A percentile compares a stretch with the other conserved stretches of the same genome.
These are phyloP conservation scores for Sporothrix inflata DNA, from an alignment of 2,329 filamentous ascomycete species.

Conservation along the genomic window DNA sequence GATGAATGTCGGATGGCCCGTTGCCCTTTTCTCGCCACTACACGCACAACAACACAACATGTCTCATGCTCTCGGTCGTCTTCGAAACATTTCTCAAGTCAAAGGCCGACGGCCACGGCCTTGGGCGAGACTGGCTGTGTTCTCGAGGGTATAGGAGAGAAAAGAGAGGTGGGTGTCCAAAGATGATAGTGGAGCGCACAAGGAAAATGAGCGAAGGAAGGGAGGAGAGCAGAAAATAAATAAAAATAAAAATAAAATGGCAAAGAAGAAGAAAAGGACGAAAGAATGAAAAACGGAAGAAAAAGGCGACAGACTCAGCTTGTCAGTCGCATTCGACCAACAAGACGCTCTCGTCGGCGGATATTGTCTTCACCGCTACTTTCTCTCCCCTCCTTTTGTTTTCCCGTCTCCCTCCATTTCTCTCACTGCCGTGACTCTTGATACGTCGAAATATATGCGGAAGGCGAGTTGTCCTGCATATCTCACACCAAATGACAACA, in stretches of 20 bases:
- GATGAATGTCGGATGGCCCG: neutral
- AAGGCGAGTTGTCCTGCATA: neutral
- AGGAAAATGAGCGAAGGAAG: neutral
- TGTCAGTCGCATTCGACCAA: constrained; percentile 28
- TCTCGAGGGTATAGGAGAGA: neutral
- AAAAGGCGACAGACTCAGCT: neutral
- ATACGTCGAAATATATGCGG: neutral
- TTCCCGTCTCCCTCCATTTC: neutral
- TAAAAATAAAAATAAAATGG: neutral
- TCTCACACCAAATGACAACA: neutral
- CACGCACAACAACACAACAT: neutral
- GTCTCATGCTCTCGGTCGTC: neutral
- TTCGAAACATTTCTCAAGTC: neutral
- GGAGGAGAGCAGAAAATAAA: neutral
- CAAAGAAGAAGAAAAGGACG: neutral
- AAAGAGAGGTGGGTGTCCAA: neutral
- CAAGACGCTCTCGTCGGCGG: neutral
- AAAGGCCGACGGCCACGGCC: constrained; percentile 16
- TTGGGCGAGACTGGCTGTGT: constrained; percentile 19
- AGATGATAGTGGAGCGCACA: neutral
- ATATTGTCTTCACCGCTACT: neutral
- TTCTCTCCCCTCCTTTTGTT: neutral
- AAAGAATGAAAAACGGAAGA: neutral
- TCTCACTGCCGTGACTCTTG: neutral
- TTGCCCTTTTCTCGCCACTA: neutral